Evolutionary conservation across 306 rosid genomes (phyloP).

Genomic region (Trifolium pratense): DNA sequence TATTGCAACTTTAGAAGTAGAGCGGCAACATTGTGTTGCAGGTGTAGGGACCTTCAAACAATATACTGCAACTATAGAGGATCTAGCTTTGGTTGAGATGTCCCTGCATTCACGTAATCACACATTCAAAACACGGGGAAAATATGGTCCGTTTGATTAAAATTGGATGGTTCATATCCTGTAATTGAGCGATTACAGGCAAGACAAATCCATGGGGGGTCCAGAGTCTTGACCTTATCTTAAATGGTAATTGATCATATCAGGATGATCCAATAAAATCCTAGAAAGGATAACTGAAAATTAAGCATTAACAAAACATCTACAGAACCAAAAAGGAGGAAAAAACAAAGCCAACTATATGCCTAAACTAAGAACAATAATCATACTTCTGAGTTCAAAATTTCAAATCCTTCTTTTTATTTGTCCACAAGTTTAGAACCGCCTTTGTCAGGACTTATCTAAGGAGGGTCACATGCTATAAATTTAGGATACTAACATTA

Average conservation of each 20-base stretch:
- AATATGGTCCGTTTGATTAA: not conserved
- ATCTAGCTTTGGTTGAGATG: not conserved
- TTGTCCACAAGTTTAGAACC: conserved; percentile 44
- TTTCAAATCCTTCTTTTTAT: conserved; percentile 22
- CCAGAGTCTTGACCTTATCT: conserved; percentile 45
- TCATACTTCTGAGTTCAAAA: conserved; percentile 24
- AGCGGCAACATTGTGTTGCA: not conserved
- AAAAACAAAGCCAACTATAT: conserved; percentile 36
- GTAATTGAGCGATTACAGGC: not conserved
- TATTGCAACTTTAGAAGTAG: too few species aligned
- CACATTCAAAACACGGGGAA: not conserved
- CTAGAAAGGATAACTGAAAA: conserved; percentile 31
- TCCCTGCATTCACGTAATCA: not conserved
- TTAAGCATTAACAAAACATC: conserved; percentile 28
- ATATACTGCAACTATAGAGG: not conserved
- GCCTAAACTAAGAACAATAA: conserved; percentile 34
- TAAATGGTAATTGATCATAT: conserved; percentile 40
- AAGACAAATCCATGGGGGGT: not conserved
- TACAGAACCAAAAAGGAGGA: conserved; percentile 27
- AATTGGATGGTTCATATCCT: not conserved
- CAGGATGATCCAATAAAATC: conserved; percentile 34
- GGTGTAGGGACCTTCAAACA: not conserved
- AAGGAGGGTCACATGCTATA: conserved; percentile 60
- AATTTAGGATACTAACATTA: not conserved
- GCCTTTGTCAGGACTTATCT: conserved; percentile 18